Base-by-base conservation (phyloP, 1,139 yeast species). In the Debaryomyces subglobosus region DNA sequence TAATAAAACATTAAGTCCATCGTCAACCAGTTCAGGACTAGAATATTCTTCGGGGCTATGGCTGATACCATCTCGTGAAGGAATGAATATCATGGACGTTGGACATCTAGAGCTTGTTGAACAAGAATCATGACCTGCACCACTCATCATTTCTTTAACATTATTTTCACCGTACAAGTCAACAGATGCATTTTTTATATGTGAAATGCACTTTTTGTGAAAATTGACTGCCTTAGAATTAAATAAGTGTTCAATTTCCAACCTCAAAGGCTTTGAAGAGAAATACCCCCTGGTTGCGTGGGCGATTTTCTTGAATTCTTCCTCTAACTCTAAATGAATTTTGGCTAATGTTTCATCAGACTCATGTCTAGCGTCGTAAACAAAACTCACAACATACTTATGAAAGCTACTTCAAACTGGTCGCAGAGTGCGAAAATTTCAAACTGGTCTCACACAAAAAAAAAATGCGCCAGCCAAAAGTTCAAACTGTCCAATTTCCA, bases 41-140 rank as follows among this genome's bases (percentile, higher is more conserved):
- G 85, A 74, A 58, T 81, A 85, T 58, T 86, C 92, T 46, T 74
- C 79, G 7, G 86, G 87, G 61, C 82, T 84, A 64, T 86, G 91
- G 24, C 85, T 79, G 37, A 86, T 72, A n/a, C 91, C 91, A 59
- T 82, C 85, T 57, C 70, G 79, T 27, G 87, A 80, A 6, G 92
- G 91, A 57, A 85, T 82, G 63, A 86, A 86, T 25, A 86, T 80
- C 91, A 86, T 86, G 1, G 89, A 80, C 0, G 91, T 85, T 23
- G 92, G 91, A 33, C 81, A 77, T 42, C 76, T 72, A 7, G 67
- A 57, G 29, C 80, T 73, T 4, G 86, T 81, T 30, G 80, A 74
- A 56, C 89, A 84, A 3, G 87, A 81, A 60, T 86, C 92, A 59
- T 86, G 91, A 16, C 89, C 90, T 3, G 90, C 89, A 32, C 91